These are phyloP conservation scores for Phytophthora foliorum DNA, from an alignment of 352 stramenopile genomes.

Conservation along the genomic window DNA sequence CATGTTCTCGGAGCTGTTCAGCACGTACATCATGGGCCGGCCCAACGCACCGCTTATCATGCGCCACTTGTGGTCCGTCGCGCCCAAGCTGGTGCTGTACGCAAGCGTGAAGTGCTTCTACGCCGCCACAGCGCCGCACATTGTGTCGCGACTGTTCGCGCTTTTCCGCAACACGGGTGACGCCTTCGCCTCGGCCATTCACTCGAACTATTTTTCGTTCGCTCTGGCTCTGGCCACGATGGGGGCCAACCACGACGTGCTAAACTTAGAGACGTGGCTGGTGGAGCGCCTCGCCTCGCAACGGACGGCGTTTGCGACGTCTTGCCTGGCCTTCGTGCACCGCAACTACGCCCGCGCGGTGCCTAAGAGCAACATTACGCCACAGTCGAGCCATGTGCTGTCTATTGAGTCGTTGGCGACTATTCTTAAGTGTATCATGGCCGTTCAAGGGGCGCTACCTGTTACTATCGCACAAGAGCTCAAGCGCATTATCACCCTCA, in stretches of 20 bases:
- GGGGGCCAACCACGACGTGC: slow-evolving; percentile 88
- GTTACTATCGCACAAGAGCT: slow-evolving; percentile 81
- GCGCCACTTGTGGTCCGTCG: slow-evolving; percentile 88
- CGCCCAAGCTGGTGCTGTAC: slow-evolving; percentile 89
- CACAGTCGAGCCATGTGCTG: slow-evolving; percentile 80
- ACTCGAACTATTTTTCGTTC: slow-evolving; percentile 93
- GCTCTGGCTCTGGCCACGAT: slow-evolving; percentile 83
- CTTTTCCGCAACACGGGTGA: slow-evolving; percentile 89
- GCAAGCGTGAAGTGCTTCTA: slow-evolving; percentile 91
- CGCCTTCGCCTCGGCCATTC: slow-evolving; percentile 80
- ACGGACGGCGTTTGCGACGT: slow-evolving; percentile 87
- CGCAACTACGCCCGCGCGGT: slow-evolving; percentile 86
- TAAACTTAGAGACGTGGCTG: slow-evolving; percentile 87
- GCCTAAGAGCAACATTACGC: slow-evolving; percentile 85
- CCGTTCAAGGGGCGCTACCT: slow-evolving; percentile 74
- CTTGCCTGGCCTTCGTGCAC: slow-evolving; percentile 87
- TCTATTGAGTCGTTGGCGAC: slow-evolving; percentile 87
- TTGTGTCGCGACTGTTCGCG: slow-evolving; percentile 85
- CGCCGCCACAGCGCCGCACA: slow-evolving; percentile 78
- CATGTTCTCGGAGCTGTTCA: slow-evolving; percentile 90
- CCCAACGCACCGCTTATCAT: slow-evolving; percentile 91
- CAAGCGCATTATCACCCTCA: slow-evolving; percentile 84
- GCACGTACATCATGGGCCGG: slow-evolving; percentile 87
- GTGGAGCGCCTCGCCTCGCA: slow-evolving; percentile 82
- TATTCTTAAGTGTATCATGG: slow-evolving; percentile 88